These are phyloP conservation scores for Gymnopilus junonius DNA, from an alignment of 768 basidiomycete genomes.

Conservation along the genomic window DNA sequence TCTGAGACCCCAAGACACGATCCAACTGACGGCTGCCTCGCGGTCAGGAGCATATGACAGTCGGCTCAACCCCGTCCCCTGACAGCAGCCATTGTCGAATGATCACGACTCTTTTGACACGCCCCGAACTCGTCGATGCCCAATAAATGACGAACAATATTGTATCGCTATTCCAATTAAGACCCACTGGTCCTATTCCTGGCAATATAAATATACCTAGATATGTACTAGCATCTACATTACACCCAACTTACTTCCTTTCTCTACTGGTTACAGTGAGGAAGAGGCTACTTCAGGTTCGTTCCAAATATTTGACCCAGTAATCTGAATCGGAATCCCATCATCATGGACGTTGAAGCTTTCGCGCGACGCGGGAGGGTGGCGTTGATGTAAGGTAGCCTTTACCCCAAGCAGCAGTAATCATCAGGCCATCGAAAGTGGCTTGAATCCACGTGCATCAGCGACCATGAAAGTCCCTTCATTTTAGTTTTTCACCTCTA, in stretches of 20 bases:
- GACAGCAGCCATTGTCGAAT: constrained; percentile 27
- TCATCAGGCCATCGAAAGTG: background rate
- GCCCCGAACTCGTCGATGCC: constrained; percentile 23
- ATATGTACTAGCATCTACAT: constrained; percentile 30
- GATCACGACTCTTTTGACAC: constrained; percentile 6
- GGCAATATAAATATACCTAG: constrained; percentile 35
- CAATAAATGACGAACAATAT: constrained; percentile 16
- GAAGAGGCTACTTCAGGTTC: constrained; percentile 8
- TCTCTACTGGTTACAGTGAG: constrained; percentile 4
- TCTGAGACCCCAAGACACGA: constrained; percentile 39
- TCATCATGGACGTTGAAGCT: background rate
- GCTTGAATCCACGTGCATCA: constrained; percentile 14
- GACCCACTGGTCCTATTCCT: constrained; percentile 20
- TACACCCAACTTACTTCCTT: constrained; percentile 18
- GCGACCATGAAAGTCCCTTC: background rate
- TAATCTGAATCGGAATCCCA: background rate
- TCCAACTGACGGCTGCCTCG: constrained; percentile 35
- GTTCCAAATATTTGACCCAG: constrained; percentile 7
- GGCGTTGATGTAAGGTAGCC: constrained; percentile 12
- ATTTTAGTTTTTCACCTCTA: background rate
- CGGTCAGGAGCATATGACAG: constrained; percentile 48
- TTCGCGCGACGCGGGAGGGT: background rate
- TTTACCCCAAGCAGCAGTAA: background rate
- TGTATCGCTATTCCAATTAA: constrained; percentile 32
- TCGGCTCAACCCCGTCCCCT: constrained; percentile 50